phyloP scores from a whole-genome alignment of 163 green algal genomes.

The Chlorella variabilis region DNA sequence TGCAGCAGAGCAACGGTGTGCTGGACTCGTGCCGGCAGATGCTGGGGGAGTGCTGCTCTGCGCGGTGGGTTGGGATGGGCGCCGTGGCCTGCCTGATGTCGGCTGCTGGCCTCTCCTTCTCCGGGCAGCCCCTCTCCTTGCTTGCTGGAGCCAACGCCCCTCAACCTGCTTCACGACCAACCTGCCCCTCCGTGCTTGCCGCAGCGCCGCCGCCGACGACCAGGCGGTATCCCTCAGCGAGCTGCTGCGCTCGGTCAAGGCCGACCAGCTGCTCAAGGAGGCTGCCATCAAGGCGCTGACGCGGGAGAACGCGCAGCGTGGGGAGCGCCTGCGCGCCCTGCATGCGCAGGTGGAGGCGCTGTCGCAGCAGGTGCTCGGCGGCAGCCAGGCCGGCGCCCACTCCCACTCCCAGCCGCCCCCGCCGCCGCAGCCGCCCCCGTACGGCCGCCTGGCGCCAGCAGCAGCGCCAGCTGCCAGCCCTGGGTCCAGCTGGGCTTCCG shows the following conservation, averaged over 20 bases:
- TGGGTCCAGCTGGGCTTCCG: not conserved
- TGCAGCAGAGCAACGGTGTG: slow-evolving; percentile 14
- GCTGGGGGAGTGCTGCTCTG: slow-evolving; percentile 8
- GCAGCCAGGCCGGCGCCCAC: not conserved
- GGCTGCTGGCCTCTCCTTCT: no score
- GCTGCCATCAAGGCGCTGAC: slow-evolving; percentile 20
- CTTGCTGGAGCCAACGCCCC: not conserved
- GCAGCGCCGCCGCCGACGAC: slow-evolving; percentile 14
- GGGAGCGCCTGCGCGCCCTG: slow-evolving; percentile 4
- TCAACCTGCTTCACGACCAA: not conserved
- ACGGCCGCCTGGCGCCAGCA: not conserved
- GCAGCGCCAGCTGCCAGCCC: not conserved
- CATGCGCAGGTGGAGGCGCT: not conserved
- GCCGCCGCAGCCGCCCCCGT: not conserved
- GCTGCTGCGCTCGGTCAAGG: slow-evolving; percentile 23
- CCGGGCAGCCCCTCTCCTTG: not conserved
- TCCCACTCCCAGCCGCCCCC: not conserved
- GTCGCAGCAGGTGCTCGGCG: not conserved
- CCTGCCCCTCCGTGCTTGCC: not conserved
- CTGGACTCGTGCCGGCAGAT: slow-evolving; percentile 21
- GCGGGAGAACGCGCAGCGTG: slow-evolving; percentile 9
- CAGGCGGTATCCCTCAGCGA: not conserved
- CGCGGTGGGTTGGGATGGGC: not conserved
- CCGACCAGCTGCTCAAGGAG: slow-evolving; percentile 25
- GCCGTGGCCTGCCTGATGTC: not conserved